Evolutionary conservation across 2,329 filamentous ascomycete genomes (phyloP), one percentile per base, ranked within the genome.

Genomic region (Verticillium longisporum): DNA sequence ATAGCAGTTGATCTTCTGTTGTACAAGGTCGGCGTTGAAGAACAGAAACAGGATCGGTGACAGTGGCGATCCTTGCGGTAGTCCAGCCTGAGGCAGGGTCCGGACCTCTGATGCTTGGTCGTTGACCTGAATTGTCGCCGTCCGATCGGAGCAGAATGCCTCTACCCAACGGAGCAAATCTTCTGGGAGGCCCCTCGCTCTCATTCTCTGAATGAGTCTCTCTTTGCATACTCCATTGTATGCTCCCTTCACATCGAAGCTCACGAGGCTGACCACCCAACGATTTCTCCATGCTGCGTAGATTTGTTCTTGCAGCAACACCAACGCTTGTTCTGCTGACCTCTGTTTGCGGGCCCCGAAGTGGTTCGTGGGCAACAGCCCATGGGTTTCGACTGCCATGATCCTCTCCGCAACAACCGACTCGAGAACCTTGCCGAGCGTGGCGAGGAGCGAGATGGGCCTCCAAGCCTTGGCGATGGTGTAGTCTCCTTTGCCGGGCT

Each of bases 11-110:
- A 75, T 72, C 57, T 63, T 62, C 57, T 61, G 58, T 60, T 74
- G 61, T 10, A 74, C 67, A 14, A 68, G 56, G 56, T 67, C 63
- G 2, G 64, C 64, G 60, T 68, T 68, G 45, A 69, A 70, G 63
- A 72, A 72, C 4, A 75, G 69, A 61, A 74, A 77, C 15, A 74
- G 63, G 21, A 73, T 70, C 14, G 67, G 72, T 7, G 72, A 77
- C 6, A 77, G 63, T 6, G 69, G 71, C 3, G 71, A 77, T 3
- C 71, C 71, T 63, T 74, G 65, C 9, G 67, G 68, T 18, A 72
- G 58, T 32, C 72, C 67, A 1, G 67, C 64, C 55, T 71, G 63
- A 31, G 61, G 63, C 56, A 69, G 59, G 4, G 6, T 15, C 31
- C 56, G 60, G 1, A 10, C 9, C 55, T 69, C 58, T 13, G 65